Percentiles rank a stretch among this genome's conserved stretches.
Evolutionary conservation across 257 asterid species (phyloP).

Genomic region (Solanum chmielewskii): DNA sequence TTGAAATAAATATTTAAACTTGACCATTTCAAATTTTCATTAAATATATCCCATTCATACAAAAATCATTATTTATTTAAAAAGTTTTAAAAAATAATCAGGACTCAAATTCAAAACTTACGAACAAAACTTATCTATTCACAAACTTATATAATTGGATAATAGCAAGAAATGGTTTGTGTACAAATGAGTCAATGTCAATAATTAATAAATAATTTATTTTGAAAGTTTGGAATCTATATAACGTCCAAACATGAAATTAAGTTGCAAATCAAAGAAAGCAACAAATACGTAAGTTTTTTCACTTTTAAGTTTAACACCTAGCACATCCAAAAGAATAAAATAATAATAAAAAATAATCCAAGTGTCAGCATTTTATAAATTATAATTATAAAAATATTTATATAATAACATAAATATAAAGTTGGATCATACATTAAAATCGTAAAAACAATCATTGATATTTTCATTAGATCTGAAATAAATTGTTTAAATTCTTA

Average conservation of each 20-base stretch:
- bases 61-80: no score
- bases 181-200: background rate
- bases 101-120: background rate
- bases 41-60: background rate
- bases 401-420: background rate
- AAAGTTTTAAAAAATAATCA: no score
- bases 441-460: background rate
- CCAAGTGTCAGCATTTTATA: background rate
- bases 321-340: background rate
- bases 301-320: background rate
- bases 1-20: background rate
- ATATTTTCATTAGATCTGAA: background rate
- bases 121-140: background rate
- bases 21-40: background rate
- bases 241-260: background rate
- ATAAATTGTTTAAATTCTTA: background rate
- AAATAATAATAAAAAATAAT: background rate
- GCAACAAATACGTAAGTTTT: background rate
- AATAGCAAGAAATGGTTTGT: no score
- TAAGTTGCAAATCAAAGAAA: background rate
- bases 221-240: background rate
- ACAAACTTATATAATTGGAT: background rate
- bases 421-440: background rate
- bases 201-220: background rate
- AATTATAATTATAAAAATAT: background rate